A percentile compares a stretch with the other conserved stretches of the same genome.
Evolutionary conservation across 805 yeast species (phyloP).

Genomic region (Monosporozyma yasuniensis): DNA sequence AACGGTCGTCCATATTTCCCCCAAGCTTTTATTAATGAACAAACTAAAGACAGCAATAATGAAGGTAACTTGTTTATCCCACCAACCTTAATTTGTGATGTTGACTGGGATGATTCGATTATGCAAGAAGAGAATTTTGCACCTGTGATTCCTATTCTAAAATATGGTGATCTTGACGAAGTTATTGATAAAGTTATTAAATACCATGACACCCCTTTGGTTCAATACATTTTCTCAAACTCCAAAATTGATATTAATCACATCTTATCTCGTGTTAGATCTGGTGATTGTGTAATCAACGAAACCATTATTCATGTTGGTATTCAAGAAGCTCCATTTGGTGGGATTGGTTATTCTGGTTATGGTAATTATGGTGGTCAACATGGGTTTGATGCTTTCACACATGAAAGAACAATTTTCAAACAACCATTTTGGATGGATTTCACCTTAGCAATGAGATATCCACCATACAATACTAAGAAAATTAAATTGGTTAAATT

Average conservation of each 20-base stretch:
- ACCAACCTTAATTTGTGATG: constrained; percentile 66
- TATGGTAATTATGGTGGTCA: constrained; percentile 75
- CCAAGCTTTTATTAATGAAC: constrained; percentile 21
- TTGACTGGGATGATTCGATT: constrained; percentile 53
- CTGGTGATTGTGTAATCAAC: constrained; percentile 65
- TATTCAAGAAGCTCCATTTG: constrained; percentile 67
- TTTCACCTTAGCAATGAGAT: constrained; percentile 46
- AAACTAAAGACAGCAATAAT: neutral
- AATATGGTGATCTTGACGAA: constrained; percentile 38
- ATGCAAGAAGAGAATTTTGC: constrained; percentile 79
- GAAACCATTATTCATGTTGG: constrained; percentile 69
- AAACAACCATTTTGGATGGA: constrained; percentile 63
- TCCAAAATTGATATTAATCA: constrained; percentile 39
- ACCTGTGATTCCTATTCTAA: constrained; percentile 71
- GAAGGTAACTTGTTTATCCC: constrained; percentile 42
- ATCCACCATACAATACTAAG: constrained; percentile 46
- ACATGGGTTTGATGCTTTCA: constrained; percentile 59
- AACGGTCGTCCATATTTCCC: constrained; percentile 35
- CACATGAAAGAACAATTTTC: constrained; percentile 62
- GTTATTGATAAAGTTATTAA: constrained; percentile 37
- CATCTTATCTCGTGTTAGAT: constrained; percentile 47
- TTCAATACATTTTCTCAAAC: constrained; percentile 58
- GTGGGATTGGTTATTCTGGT: constrained; percentile 85
- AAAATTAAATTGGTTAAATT: constrained; percentile 26
- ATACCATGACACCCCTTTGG: constrained; percentile 69